These are phyloP conservation scores for Epichloe gansuensis DNA, from an alignment of 2,329 filamentous ascomycete species.

Conservation along the genomic window DNA sequence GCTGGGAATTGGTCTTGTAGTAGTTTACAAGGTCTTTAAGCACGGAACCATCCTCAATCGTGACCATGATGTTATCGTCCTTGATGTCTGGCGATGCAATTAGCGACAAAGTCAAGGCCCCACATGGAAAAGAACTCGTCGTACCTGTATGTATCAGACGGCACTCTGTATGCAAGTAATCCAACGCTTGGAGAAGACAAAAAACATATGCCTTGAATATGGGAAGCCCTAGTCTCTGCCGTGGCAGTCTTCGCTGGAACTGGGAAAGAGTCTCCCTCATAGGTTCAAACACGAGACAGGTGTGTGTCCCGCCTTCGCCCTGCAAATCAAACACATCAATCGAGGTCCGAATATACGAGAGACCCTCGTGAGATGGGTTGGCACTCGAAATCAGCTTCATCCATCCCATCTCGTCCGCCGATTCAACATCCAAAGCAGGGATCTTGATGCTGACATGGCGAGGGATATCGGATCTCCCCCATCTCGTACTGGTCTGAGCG, in stretches of 20 bases:
- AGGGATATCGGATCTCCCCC: neutral
- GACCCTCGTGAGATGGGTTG: conserved; percentile 9
- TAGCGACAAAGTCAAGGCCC: neutral
- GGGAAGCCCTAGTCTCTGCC: conserved; percentile 6
- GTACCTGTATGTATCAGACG: conserved; percentile 12
- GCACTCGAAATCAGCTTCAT: conserved; percentile 8
- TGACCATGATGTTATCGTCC: conserved; percentile 13
- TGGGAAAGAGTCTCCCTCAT: conserved; percentile 12
- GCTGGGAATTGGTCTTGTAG: conserved; percentile 1
- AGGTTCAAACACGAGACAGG: conserved; percentile 12
- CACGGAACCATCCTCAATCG: conserved; percentile 9
- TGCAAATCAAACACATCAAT: conserved; percentile 9
- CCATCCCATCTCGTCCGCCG: conserved; percentile 3
- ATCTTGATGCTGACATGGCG: conserved; percentile 8
- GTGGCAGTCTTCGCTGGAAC: conserved; percentile 7
- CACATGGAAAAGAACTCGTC: neutral
- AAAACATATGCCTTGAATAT: conserved; percentile 10
- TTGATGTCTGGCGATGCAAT: conserved; percentile 9
- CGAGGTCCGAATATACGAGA: conserved; percentile 5
- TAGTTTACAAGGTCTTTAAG: conserved; percentile 5
- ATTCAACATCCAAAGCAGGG: conserved; percentile 9
- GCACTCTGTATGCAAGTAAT: conserved; percentile 12
- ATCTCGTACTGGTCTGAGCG: neutral
- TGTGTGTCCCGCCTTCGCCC: conserved; percentile 9
- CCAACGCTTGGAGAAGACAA: conserved; percentile 6